Evolutionary conservation across 306 rosid genomes (phyloP).

Genomic region (Albizia julibrissin): DNA sequence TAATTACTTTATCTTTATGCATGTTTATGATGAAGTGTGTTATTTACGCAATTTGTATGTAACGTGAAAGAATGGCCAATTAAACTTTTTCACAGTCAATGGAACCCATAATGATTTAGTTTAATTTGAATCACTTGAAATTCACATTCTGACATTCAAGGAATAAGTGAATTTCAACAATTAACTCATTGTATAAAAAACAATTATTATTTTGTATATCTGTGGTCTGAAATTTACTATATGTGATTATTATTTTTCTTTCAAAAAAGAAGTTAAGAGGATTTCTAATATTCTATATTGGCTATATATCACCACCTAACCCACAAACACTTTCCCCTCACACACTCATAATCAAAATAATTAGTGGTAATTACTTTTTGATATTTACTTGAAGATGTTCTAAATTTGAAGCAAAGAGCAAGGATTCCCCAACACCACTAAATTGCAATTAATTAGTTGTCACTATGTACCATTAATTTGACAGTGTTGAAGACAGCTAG

Average conservation of each 20-base stretch:
- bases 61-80: slow-evolving; percentile 40
- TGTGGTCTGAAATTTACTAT: not conserved
- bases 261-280: not conserved
- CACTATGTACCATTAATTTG: slow-evolving; percentile 29
- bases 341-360: slow-evolving; percentile 19
- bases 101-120: slow-evolving; percentile 33
- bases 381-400: slow-evolving; percentile 17
- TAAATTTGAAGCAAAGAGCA: slow-evolving; percentile 33
- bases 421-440: not conserved
- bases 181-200: not conserved
- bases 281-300: not conserved
- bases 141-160: not conserved
- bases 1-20: slow-evolving; percentile 48
- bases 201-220: not conserved
- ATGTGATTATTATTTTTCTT: not conserved
- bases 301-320: not conserved
- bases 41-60: slow-evolving; percentile 26
- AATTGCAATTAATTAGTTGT: not conserved
- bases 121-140: not conserved
- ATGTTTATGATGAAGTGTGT: slow-evolving; percentile 51
- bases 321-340: not conserved
- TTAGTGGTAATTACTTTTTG: not conserved
- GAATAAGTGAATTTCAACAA: not conserved
- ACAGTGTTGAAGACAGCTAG: slow-evolving; percentile 38
- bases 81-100: slow-evolving; percentile 36